A percentile compares a stretch with the other conserved stretches of the same genome.
Conservation (phyloP, 257 asterid genomes). For the Rauvolfia tetraphylla region DNA sequence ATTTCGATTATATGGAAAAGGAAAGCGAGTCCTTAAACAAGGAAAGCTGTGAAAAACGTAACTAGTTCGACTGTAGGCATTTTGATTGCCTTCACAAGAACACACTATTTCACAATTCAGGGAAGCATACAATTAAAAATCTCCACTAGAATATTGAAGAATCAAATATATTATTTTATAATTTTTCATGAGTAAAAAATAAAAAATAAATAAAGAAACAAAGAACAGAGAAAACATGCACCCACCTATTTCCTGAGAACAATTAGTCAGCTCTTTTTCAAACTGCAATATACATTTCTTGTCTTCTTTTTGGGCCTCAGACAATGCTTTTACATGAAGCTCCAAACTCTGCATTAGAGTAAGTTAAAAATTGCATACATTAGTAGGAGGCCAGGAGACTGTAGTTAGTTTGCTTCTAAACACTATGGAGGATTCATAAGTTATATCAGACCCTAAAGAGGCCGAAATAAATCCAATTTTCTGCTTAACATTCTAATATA, state of each 20-base stretch:
- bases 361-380: not conserved
- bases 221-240: slow-evolving; percentile 1
- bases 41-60: not conserved
- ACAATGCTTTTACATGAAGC: slow-evolving; percentile 56
- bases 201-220: slow-evolving; percentile 3
- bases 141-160: not conserved
- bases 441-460: not conserved
- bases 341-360: slow-evolving; percentile 61
- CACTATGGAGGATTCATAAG: not conserved
- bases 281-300: slow-evolving; percentile 61
- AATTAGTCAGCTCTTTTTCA: slow-evolving; percentile 78
- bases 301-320: slow-evolving; percentile 63
- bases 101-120: not conserved
- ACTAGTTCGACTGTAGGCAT: not conserved
- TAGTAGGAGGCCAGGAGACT: not conserved
- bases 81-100: not conserved
- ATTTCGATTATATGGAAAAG: not conserved
- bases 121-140: not conserved
- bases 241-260: slow-evolving; percentile 84
- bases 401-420: not conserved
- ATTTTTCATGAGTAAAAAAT: not conserved
- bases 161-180: not conserved
- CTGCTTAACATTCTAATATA: not conserved
- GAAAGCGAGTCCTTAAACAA: not conserved
- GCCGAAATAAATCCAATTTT: not conserved